Evolutionary conservation across 257 asterid genomes (phyloP), one percentile per base, ranked within the genome.

Genomic region (Paulownia fortunei): DNA sequence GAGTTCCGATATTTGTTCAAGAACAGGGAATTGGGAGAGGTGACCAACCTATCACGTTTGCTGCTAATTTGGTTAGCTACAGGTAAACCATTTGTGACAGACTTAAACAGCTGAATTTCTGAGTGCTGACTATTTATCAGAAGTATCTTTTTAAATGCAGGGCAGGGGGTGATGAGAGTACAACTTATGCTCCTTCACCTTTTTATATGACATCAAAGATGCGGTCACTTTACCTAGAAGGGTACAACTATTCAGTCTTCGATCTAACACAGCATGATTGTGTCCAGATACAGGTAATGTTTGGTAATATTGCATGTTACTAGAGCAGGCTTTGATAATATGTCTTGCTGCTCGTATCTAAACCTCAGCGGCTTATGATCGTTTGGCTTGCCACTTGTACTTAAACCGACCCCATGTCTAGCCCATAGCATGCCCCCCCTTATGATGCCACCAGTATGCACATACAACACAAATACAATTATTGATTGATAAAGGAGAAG

Each of bases 21-120:
- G 99, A 94, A 80, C 99, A 94, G 77, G 99, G 99, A 32, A 94
- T 94, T 70, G 99, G 99, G 65, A 89, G 99, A 86, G 99, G 99
- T 3, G 99, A 92, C 70, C 99, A 94, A 49, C 99, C 99, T 19
- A 94, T 94, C 72, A 92, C 99, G 3, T 92, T 91, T 76, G 98
- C 97, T 72, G 98, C 99, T 70, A 94, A 94, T 82, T 90, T 94
- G 87, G 91, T 94, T 62, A 94, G 99, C 87, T 94, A 90, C 84
- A 94, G 99, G 99, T 94, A 73, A 61, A 66, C 66, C 59, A 7
- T n/a, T 52, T 63, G 21, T 44, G 42, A 55, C 13, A 32, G 16
- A 36, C 18, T 74, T 11, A 1, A 61, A 18, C 2, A 34, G 46
- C 10, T 77, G 24, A 27, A 44, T 46, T 60, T 24, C 21, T 47